Base-by-base conservation (phyloP, 169 alveolate genomes). In the Eimeria necatrix region DNA sequence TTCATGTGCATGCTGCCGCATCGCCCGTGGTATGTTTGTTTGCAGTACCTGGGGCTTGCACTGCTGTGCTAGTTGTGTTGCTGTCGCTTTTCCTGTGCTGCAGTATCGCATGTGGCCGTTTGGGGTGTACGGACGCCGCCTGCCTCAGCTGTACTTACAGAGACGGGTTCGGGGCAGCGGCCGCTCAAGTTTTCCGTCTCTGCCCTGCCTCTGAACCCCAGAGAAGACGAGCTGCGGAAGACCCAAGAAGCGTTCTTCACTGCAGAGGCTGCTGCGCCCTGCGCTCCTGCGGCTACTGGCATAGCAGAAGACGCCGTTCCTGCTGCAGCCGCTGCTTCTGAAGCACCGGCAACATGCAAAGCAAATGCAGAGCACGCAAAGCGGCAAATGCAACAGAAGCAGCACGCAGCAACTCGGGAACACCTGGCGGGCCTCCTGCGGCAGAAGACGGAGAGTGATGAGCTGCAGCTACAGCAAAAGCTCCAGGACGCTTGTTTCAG, bases 41-140 rank as follows among this genome's bases (percentile, higher is more conserved):
- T 32, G 41, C 41, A 56, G 22, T 56, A 0, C 22, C 68, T 10
- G 12, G 20, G 20, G 83, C 52, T 10, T 71, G 52, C 18, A 22
- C 46, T 20, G 18, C 20, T 12, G 18, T 71, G 24, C 83, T 32
- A n/a, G 52, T 71, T 7, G 16, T 22, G 16, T 12, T 7, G 20
- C 46, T 0, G 16, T 22, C 46, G 48, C 83, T 71, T 53, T 14
- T 14, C 20, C 0, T 71, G 49, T 22, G 20, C 52, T 71, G 61
- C 87, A 46, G 61, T 76, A 20, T 76, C 87, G 9, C 87, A 76
- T 26, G 49, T 76, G 32, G 59, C 87, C 0, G 18, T 76, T 76
- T 76, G 87, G 87, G 87, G 87, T 76, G 87, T 76, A 4, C 18
- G 87, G 8, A 18, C 87, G 2, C 87, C 52, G 6, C 87, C 87